phyloP scores from a whole-genome alignment of 2,329 filamentous ascomycete genomes.

The Parastagonospora avenae region DNA sequence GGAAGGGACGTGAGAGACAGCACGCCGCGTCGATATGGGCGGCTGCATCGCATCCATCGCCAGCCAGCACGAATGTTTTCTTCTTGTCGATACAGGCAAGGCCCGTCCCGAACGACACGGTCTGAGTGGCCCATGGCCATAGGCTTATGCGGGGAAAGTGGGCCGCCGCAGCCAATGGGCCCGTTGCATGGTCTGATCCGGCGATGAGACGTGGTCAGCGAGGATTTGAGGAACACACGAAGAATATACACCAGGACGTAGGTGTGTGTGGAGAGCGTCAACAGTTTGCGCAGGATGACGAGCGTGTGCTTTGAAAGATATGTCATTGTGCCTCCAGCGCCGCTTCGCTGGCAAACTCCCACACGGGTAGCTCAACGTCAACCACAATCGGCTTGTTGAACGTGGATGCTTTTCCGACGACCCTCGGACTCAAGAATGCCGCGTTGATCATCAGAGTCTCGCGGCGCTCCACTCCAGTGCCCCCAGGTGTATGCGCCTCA shows the following conservation, averaged over 20 bases:
- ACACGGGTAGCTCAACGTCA: conserved; percentile 73
- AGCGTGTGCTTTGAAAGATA: background rate
- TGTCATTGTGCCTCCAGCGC: conserved; percentile 1
- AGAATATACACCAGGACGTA: background rate
- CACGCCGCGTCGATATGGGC: conserved; percentile 12
- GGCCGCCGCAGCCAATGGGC: conserved; percentile 21
- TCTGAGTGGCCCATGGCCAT: conserved; percentile 33
- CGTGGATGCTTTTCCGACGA: conserved; percentile 60
- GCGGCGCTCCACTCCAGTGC: conserved; percentile 48
- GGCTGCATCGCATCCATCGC: conserved; percentile 29
- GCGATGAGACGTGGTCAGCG: conserved; percentile 25
- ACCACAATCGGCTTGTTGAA: conserved; percentile 85
- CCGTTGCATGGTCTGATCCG: background rate
- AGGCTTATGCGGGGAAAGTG: conserved; percentile 36
- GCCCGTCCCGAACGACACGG: conserved; percentile 31
- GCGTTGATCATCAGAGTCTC: conserved; percentile 85
- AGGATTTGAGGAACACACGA: background rate
- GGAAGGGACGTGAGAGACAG: background rate
- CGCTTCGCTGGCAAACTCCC: background rate
- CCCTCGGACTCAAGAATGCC: conserved; percentile 71
- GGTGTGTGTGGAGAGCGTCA: background rate
- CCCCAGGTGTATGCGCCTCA: conserved; percentile 11
- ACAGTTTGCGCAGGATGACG: background rate
- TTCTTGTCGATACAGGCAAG: conserved; percentile 27
- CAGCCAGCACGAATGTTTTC: conserved; percentile 28